Evolutionary conservation across 305 asterid genomes (phyloP).

Genomic region (Solanum hybrid): DNA sequence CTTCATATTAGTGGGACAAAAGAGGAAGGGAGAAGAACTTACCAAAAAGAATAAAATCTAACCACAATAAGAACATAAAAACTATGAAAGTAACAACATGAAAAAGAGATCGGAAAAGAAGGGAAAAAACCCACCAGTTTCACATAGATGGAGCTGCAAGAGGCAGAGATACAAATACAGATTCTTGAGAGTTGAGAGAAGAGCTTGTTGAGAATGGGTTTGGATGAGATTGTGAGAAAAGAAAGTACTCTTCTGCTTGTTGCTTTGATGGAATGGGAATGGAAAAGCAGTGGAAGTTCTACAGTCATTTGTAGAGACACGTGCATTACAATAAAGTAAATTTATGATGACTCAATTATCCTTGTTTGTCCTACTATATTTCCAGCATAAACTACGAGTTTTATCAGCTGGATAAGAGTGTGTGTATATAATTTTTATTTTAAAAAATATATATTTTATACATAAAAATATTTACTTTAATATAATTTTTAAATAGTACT

Average conservation of each 20-base stretch:
- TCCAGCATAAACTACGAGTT: not conserved
- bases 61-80: not conserved
- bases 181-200: not conserved
- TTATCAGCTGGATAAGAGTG: too few relatives aligned
- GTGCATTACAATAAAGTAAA: not conserved
- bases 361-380: not conserved
- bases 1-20: too few relatives aligned
- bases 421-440: too few relatives aligned
- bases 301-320: not conserved
- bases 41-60: not conserved
- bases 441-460: too few relatives aligned
- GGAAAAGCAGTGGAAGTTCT: not conserved
- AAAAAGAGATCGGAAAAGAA: too few relatives aligned
- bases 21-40: not conserved
- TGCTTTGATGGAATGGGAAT: not conserved
- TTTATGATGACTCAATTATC: not conserved
- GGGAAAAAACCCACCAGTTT: not conserved
- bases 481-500: too few relatives aligned
- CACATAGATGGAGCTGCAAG: not conserved
- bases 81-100: too few relatives aligned
- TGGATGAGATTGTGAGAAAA: not conserved
- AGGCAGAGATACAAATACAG: not conserved
- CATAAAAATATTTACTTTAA: too few relatives aligned
- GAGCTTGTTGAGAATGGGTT: not conserved
- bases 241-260: not conserved